Conservation (phyloP, 148 eudicot species). For the Vaccinium vitisidaea region DNA sequence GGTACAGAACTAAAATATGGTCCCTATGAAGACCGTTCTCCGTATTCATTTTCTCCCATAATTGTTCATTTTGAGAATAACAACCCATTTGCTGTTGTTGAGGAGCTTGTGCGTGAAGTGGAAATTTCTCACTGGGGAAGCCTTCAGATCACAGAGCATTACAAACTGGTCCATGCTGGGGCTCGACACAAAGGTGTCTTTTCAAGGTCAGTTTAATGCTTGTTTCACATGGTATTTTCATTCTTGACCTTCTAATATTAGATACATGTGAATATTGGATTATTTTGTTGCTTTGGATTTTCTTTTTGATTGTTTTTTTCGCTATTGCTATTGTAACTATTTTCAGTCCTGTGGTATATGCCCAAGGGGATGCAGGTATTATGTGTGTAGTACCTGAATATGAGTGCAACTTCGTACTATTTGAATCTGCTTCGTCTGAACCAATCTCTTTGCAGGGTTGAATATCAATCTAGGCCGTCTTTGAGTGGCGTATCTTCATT, state of each 20-base stretch:
- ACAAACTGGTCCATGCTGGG: constrained; percentile 81
- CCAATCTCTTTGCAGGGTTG: constrained; percentile 63
- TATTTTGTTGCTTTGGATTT: neutral
- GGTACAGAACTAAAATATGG: constrained; percentile 86
- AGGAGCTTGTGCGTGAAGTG: constrained; percentile 92
- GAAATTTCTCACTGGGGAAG: constrained; percentile 99
- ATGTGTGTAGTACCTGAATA: neutral
- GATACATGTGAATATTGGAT: neutral
- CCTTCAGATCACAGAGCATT: constrained; percentile 77
- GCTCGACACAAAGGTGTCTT: constrained; percentile 92
- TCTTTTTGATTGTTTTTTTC: neutral
- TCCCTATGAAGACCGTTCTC: constrained; percentile 62
- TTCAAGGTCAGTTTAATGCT: constrained; percentile 63
- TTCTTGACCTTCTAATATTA: neutral
- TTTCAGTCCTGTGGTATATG: neutral
- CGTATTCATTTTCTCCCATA: constrained; percentile 73
- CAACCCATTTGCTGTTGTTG: constrained; percentile 89
- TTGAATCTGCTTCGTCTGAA: constrained; percentile 1
- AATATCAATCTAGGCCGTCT: constrained; percentile 75
- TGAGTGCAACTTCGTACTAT: neutral
- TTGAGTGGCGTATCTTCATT: constrained; percentile 73
- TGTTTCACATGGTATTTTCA: constrained; percentile 3
- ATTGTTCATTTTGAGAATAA: constrained; percentile 88
- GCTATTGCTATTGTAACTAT: neutral
- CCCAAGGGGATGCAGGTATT: neutral